Conservation (phyloP, 495 filamentous ascomycete genomes). For the Sabuloglossum arenarium region DNA sequence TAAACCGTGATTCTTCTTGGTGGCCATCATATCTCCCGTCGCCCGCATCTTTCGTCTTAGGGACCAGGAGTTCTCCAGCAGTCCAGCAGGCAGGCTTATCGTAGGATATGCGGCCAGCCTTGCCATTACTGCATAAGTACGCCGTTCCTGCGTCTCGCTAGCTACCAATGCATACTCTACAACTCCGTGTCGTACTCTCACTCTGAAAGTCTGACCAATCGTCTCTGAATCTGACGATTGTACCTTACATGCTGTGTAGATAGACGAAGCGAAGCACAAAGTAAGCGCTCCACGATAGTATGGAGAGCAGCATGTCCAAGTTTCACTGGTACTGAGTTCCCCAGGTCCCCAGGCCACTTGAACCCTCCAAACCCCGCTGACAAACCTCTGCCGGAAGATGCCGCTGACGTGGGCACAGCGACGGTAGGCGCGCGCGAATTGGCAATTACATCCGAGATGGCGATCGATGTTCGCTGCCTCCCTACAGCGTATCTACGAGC, state of each 20-base stretch:
- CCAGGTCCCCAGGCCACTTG: background rate
- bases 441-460: background rate
- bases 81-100: background rate
- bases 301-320: no score
- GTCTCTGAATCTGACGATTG: no score
- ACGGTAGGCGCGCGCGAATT: background rate
- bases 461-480: background rate
- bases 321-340: background rate
- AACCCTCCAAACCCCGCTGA: background rate
- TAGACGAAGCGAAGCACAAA: no score
- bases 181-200: background rate
- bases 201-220: background rate
- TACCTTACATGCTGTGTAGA: no score
- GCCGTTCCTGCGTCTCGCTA: constrained; percentile 1
- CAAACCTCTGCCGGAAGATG: background rate
- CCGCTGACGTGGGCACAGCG: background rate
- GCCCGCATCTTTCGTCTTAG: no score
- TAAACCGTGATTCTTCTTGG: no score
- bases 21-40: no score
- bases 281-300: no score
- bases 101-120: background rate
- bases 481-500: no score
- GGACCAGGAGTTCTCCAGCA: no score
- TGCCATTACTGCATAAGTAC: background rate
- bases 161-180: background rate